Evolutionary conservation across 2,329 filamentous ascomycete genomes (phyloP), one percentile per base, ranked within the genome.

Genomic region (Claviceps fusiformis): DNA sequence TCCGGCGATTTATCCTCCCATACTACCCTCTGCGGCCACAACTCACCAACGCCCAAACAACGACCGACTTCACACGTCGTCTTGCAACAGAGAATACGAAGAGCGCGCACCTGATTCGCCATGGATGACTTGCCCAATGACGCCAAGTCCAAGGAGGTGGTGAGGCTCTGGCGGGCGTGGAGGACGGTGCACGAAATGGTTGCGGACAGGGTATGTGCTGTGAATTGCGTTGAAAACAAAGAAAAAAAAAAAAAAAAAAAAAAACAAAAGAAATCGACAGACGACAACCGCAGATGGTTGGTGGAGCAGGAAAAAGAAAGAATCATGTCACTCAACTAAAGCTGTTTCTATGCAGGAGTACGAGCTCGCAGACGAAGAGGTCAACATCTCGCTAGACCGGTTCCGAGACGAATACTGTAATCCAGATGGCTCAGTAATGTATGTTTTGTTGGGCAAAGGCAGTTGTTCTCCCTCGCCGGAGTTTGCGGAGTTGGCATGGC

Each of bases 101-200:
- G 15, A 48, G 17, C 17, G 15, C 29, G 15, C 35, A 24, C 13
- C 24, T 31, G 9, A 15, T 19, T 19, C 58, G 63, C 54, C 43
- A 73, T 74, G 71, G 70, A 72, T 61, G 65, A 66, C 63, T 71
- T 75, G 67, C 71, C 74, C 54, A 75, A 76, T 55, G 70, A 76
- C 48, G 73, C 72, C 60, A 76, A 75, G 68, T 70, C 73, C 61
- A 77, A 78, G 68, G 73, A 75, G 70, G 70, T 78, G 51, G 74
- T 79, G 65, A 83, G 87, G 67, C 82, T 96, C 62, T 98, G 93
- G 92, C 87, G 92, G 71, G 89, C 91, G 64, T 95, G 89, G 82
- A 83, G 84, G 71, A 98, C 93, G 9, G 84, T 90, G 51, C 89
- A 95, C 71, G 89, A 98, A 78, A 95, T 98, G 92, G 86, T 93